Base-by-base conservation (phyloP, 805 yeast genomes). In the Kodamaea kaohsiungensis region DNA sequence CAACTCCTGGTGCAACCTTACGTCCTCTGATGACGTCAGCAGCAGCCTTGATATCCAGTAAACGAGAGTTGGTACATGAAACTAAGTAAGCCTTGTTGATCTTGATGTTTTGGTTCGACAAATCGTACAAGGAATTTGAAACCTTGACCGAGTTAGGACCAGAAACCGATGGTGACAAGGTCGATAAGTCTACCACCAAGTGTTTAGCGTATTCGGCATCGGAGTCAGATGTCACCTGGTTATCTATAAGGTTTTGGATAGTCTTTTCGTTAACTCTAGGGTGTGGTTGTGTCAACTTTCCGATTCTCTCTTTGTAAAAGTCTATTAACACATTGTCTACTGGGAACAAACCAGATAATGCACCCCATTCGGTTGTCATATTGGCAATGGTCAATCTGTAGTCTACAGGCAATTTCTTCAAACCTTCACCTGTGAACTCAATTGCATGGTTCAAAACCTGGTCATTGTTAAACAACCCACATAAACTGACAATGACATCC, bases 301-400 rank as follows among this genome's bases (percentile, higher is more conserved):
- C 68, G 59, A 97, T 78, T 59, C 84, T 65, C 48, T 79, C 69
- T 18, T 50, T 47, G 73, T 95, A 95, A 86, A 92, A 95, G 56
- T 86, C 76, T 38, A 91, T 72, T 61, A 92, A 77, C 12, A 85
- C 84, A 18, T 82, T 76, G 70, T 95, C 99, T 8, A 93, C 91
- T n/a, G 99, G 98, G 84, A 95, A 95, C 54, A 95, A 77, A 43
- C 99, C 99, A 5, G 97, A 88, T 7, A 95, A 78, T 0, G 98
- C 98, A 65, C 98, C 98, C 98, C 98, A 92, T 73, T 92, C 98
- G 25, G 98, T 92, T 40, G 98, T 93, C 97, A 91, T 89, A 66
- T 92, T 92, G 51, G 98, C 98, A 61, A 92, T 92, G 30, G 98
- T 93, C 58, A 92, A 77, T 72, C 97, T 82, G 67, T 88, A 87